phyloP scores from a whole-genome alignment of 176 grass and related monocot genomes.

The Zoysia pacifica region DNA sequence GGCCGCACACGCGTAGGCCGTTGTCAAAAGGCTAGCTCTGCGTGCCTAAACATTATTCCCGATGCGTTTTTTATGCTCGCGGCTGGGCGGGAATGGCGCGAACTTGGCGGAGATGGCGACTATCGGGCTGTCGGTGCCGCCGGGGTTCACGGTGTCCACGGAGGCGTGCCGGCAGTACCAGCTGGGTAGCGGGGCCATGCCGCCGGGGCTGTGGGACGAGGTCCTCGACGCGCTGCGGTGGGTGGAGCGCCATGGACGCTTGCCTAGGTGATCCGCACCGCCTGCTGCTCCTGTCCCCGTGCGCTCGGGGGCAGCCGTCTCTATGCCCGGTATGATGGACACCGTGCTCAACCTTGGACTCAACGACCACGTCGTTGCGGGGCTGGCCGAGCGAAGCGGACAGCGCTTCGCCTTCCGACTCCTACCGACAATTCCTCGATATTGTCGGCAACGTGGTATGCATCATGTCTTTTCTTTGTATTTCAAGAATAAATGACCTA shows the following conservation, averaged over 20 bases:
- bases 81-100: conserved; percentile 90
- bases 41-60: neutral
- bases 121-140: conserved; percentile 92
- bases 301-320: conserved; percentile 89
- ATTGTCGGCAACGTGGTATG: conserved; percentile 87
- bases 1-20: too few relatives aligned
- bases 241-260: conserved; percentile 69
- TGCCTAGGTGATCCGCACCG: conserved; percentile 61
- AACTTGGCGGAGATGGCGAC: conserved; percentile 96
- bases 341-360: conserved; percentile 94
- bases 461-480: too few relatives aligned
- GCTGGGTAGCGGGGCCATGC: conserved; percentile 50
- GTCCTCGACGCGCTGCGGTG: conserved; percentile 55
- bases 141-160: conserved; percentile 92
- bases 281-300: conserved; percentile 87
- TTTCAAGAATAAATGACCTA: too few relatives aligned
- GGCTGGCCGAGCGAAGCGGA: conserved; percentile 65
- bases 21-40: too few relatives aligned
- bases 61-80: neutral
- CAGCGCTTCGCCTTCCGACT: conserved; percentile 82
- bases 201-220: conserved; percentile 80
- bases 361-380: conserved; percentile 68
- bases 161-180: conserved; percentile 93
- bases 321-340: conserved; percentile 99
- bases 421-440: conserved; percentile 82